Evolutionary conservation across 202 grass and related monocot genomes (phyloP).

Genomic region (Cymbopogon flexuosus): DNA sequence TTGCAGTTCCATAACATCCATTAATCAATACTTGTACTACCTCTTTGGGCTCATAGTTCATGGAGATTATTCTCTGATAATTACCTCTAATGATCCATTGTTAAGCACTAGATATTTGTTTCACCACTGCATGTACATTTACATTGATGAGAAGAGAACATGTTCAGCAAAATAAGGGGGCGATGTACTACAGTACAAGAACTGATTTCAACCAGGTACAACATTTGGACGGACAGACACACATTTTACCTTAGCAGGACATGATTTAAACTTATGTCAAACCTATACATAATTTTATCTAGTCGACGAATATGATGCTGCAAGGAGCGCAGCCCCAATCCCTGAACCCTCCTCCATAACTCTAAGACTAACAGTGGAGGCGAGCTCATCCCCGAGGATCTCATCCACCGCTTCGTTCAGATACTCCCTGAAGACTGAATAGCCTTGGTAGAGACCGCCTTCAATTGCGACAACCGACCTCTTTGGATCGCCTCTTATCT

Average conservation of each 20-base stretch:
- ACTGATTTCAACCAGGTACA: slow-evolving; percentile 25
- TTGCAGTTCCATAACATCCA: background rate
- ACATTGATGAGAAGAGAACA: background rate
- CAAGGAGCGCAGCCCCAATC: slow-evolving; percentile 71
- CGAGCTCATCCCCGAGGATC: slow-evolving; percentile 77
- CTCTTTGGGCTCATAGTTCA: background rate
- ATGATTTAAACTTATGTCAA: slow-evolving; percentile 23
- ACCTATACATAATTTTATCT: slow-evolving; percentile 35
- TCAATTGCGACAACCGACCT: slow-evolving; percentile 72
- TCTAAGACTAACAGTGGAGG: slow-evolving; percentile 47
- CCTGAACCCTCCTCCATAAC: slow-evolving; percentile 67
- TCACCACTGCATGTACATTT: background rate
- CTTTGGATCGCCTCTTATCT: slow-evolving; percentile 24
- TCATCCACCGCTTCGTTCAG: slow-evolving; percentile 68
- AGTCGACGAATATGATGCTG: slow-evolving; percentile 53
- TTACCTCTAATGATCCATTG: background rate
- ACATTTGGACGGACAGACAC: slow-evolving; percentile 34
- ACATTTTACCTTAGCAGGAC: slow-evolving; percentile 40
- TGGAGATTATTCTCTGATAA: too few relatives aligned
- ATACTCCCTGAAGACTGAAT: slow-evolving; percentile 67
- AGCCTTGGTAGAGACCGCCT: slow-evolving; percentile 59
- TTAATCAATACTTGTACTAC: background rate
- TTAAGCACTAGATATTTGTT: background rate
- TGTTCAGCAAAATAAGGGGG: background rate
- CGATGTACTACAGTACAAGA: background rate